Conservation (phyloP, 352 stramenopile genomes). For the Detonula confervacea region DNA sequence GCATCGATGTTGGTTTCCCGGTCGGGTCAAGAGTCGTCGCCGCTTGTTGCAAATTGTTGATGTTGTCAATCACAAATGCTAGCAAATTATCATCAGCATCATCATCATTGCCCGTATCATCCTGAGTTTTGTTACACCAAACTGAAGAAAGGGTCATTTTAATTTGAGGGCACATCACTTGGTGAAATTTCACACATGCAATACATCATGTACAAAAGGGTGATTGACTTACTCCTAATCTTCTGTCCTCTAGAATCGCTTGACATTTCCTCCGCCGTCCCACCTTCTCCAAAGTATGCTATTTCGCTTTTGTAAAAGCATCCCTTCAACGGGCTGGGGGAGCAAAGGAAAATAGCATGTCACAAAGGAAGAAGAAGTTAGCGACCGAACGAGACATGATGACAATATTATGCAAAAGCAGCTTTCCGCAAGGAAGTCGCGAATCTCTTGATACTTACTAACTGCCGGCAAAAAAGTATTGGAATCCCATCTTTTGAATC, state of each 20-base stretch:
- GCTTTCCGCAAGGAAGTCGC: no score
- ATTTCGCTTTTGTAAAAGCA: slow-evolving; percentile 17
- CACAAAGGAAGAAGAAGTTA: no score
- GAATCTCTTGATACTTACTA: no score
- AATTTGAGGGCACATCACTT: no score
- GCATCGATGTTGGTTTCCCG: slow-evolving; percentile 4
- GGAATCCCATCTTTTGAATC: slow-evolving; percentile 16
- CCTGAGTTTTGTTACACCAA: no score
- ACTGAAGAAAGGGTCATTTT: no score
- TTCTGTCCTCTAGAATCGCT: slow-evolving; percentile 5
- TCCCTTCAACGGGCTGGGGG: slow-evolving; percentile 15
- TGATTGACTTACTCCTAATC: slow-evolving; percentile 21
- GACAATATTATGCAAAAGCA: no score
- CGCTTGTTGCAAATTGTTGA: background rate
- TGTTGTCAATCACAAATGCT: background rate
- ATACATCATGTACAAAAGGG: background rate
- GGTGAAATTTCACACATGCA: no score
- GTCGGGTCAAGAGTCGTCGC: background rate
- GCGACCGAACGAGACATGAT: no score
- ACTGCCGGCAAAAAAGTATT: slow-evolving; percentile 1
- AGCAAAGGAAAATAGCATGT: no score
- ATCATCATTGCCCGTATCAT: no score
- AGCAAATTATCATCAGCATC: background rate
- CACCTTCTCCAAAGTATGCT: slow-evolving; percentile 12
- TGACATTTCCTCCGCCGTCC: slow-evolving; percentile 15